Conservation (phyloP, 1,139 yeast genomes). For the Geotrichum histeridarum region DNA sequence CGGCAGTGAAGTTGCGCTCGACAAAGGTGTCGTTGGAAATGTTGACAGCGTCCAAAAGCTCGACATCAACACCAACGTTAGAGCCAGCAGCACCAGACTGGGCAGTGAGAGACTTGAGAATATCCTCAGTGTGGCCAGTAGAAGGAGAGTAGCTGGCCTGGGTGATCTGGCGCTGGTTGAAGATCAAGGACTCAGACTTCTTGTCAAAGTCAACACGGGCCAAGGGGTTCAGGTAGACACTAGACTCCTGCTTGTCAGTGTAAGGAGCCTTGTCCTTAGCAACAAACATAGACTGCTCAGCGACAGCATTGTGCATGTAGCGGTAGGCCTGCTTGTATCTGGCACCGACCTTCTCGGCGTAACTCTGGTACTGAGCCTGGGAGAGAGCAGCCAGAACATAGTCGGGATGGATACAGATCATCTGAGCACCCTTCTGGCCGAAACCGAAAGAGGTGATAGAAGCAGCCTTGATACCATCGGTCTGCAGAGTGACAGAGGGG, state of each 20-base stretch:
- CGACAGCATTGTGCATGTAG: constrained; percentile 92
- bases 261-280: constrained; percentile 94
- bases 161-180: constrained; percentile 40
- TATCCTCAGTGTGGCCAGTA: constrained; percentile 40
- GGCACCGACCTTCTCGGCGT: constrained; percentile 62
- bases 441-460: constrained; percentile 96
- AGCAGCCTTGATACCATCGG: constrained; percentile 96
- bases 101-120: constrained; percentile 39
- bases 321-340: constrained; percentile 91
- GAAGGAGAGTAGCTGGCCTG: constrained; percentile 35
- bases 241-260: constrained; percentile 75
- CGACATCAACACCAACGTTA: constrained; percentile 97
- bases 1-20: constrained; percentile 81
- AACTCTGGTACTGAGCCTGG: constrained; percentile 60
- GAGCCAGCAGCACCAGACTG: constrained; percentile 49
- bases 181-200: constrained; percentile 49
- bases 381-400: constrained; percentile 82
- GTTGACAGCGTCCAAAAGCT: constrained; percentile 74
- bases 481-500: constrained; percentile 89
- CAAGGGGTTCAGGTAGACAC: constrained; percentile 92
- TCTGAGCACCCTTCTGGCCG: constrained; percentile 99
- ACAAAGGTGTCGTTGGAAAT: constrained; percentile 81
- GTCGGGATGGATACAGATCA: constrained; percentile 86
- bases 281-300: constrained; percentile 84
- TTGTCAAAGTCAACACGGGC: constrained; percentile 64